Conservation (phyloP, 352 stramenopile genomes). For the Phytopythium sindhum region DNA sequence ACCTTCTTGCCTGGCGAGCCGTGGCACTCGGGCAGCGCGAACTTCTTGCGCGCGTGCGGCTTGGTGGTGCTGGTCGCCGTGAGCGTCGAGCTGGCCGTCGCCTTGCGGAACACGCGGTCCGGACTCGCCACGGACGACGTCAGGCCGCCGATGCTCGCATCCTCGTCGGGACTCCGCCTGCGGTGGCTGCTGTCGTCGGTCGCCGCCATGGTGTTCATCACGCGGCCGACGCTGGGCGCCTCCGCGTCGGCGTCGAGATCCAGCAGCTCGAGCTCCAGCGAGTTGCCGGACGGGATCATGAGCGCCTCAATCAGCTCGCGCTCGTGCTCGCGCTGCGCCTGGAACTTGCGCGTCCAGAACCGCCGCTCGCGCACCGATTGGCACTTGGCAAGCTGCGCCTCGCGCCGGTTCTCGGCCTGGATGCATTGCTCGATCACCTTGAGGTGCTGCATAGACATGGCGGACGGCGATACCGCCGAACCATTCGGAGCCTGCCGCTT, state of each 20-base stretch:
- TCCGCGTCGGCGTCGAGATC: conserved; percentile 16
- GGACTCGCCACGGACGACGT: conserved; percentile 17
- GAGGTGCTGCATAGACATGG: conserved; percentile 46
- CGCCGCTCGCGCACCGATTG: conserved; percentile 38
- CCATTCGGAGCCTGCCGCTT: conserved; percentile 9
- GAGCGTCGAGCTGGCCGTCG: conserved; percentile 15
- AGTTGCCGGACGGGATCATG: conserved; percentile 32
- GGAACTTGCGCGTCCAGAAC: conserved; percentile 56
- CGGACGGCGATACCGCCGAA: not conserved
- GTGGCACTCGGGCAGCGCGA: conserved; percentile 37
- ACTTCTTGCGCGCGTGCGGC: conserved; percentile 35
- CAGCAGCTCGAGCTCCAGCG: conserved; percentile 27
- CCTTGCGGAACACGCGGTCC: conserved; percentile 43
- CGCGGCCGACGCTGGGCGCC: not conserved
- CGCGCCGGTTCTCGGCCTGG: conserved; percentile 60
- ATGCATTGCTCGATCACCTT: conserved; percentile 78
- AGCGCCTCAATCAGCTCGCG: conserved; percentile 49
- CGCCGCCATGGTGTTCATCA: not conserved
- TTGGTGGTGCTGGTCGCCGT: conserved; percentile 15
- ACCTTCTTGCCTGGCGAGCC: conserved; percentile 25
- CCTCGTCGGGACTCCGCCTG: not conserved
- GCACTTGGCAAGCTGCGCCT: conserved; percentile 54
- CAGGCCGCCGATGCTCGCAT: conserved; percentile 12
- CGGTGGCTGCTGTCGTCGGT: not conserved
- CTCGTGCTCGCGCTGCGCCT: conserved; percentile 49